These are phyloP conservation scores for Clitocybe nebularis DNA, from an alignment of 1,284 basidiomycete species.

Conservation along the genomic window DNA sequence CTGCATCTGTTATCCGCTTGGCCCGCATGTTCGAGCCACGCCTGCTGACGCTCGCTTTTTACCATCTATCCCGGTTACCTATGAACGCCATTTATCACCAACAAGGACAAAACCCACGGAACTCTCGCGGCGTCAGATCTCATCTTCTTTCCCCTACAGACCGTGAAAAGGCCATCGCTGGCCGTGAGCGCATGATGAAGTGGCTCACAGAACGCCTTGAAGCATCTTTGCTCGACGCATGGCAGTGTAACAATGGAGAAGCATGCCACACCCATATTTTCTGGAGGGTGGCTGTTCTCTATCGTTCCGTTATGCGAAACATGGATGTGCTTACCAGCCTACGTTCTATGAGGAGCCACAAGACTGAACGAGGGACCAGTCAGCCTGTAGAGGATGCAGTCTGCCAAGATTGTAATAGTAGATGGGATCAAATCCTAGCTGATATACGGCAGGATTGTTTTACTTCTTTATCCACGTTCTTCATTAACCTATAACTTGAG, in stretches of 20 bases:
- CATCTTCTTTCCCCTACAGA: constrained; percentile 18
- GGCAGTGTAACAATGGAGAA: constrained; percentile 17
- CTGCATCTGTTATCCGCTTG: constrained; percentile 22
- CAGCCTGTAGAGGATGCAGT: constrained; percentile 19
- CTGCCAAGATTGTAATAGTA: constrained; percentile 19
- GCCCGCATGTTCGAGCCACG: constrained; percentile 19
- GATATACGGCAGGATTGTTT: constrained; percentile 21
- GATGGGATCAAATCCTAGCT: constrained; percentile 20
- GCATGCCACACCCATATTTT: constrained; percentile 19
- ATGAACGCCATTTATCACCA: constrained; percentile 19
- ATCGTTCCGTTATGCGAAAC: constrained; percentile 19
- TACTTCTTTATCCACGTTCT: constrained; percentile 18
- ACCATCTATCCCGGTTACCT: constrained; percentile 20
- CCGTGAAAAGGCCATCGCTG: constrained; percentile 17
- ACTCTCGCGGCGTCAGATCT: constrained; percentile 17
- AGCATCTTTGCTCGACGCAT: constrained; percentile 18
- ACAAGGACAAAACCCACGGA: constrained; percentile 14
- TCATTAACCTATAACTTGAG: constrained; percentile 21
- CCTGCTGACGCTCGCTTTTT: constrained; percentile 18
- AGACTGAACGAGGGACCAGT: constrained; percentile 19
- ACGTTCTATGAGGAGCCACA: constrained; percentile 20
- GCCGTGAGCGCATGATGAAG: constrained; percentile 20
- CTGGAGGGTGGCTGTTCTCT: constrained; percentile 21
- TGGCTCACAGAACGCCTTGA: constrained; percentile 20
- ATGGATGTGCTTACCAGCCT: constrained; percentile 19